Evolutionary conservation across 2,329 filamentous ascomycete species (phyloP).

Genomic region (Fusarium sp.): DNA sequence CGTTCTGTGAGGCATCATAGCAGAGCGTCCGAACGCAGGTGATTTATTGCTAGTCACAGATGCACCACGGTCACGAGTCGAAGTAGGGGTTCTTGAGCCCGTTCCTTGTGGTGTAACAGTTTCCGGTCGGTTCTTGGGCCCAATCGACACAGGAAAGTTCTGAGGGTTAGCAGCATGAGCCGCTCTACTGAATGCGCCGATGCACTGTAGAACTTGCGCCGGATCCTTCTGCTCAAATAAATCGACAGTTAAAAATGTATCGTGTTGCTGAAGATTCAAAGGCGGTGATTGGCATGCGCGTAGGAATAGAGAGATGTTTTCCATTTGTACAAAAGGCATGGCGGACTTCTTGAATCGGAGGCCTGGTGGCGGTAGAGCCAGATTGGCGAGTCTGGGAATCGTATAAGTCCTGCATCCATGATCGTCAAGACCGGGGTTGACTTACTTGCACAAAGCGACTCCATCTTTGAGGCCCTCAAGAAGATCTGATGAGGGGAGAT

Average conservation of each 20-base stretch:
- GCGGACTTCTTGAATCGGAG: conserved; percentile 90
- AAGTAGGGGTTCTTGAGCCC: conserved; percentile 63
- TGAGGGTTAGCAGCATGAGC: conserved; percentile 80
- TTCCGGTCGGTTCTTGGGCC: conserved; percentile 71
- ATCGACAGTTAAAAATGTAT: conserved; percentile 97
- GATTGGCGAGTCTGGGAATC: conserved; percentile 77
- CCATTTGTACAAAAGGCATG: conserved; percentile 99
- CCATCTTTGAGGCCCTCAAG: conserved; percentile 91
- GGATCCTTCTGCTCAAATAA: conserved; percentile 96
- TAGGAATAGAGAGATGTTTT: conserved; percentile 97
- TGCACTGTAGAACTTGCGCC: conserved; percentile 92
- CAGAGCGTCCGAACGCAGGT: conserved; percentile 56
- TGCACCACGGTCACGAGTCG: conserved; percentile 58
- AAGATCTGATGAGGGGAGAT: conserved; percentile 78
- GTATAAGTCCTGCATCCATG: conserved; percentile 35
- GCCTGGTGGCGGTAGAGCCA: conserved; percentile 78
- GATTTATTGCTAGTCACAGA: conserved; percentile 71
- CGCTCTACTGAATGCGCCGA: conserved; percentile 89
- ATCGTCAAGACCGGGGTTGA: conserved; percentile 10
- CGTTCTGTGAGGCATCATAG: conserved; percentile 61
- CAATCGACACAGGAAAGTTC: conserved; percentile 80
- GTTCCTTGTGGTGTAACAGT: conserved; percentile 75
- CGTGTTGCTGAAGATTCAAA: conserved; percentile 89
- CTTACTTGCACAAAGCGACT: conserved; percentile 90
- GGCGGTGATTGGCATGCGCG: conserved; percentile 87